These are phyloP conservation scores for Pterocarpus santalinus DNA, from an alignment of 306 rosid genomes.

Conservation along the genomic window DNA sequence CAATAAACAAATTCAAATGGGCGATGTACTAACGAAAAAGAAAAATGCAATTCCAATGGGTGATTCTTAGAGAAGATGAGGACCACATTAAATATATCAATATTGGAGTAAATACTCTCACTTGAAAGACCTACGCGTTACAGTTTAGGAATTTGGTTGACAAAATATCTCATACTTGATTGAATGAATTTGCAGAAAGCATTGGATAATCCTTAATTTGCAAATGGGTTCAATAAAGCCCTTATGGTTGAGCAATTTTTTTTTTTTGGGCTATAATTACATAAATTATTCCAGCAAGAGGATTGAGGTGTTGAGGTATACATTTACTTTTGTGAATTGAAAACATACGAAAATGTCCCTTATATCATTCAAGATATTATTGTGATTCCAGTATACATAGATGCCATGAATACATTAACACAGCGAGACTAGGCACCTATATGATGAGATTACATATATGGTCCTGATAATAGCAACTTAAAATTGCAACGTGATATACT, in stretches of 20 bases:
- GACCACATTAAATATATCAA: too few relatives aligned
- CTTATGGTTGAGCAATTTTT: too few relatives aligned
- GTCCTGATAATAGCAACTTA: background rate
- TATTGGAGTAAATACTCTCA: too few relatives aligned
- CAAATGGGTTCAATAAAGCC: background rate
- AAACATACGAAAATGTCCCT: background rate
- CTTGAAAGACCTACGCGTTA: background rate
- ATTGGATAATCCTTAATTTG: background rate
- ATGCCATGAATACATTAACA: background rate
- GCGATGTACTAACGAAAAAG: too few relatives aligned
- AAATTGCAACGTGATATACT: background rate
- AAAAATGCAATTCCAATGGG: too few relatives aligned
- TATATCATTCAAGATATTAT: background rate
- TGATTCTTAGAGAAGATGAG: too few relatives aligned
- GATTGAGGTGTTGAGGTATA: background rate
- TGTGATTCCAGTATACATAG: background rate
- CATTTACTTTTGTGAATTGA: background rate
- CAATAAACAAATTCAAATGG: too few relatives aligned
- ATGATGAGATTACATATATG: slow-evolving; percentile 4
- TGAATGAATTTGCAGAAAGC: slow-evolving; percentile 5
- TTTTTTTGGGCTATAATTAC: too few relatives aligned
- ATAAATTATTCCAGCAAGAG: too few relatives aligned
- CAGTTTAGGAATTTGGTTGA: background rate
- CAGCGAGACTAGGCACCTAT: background rate
- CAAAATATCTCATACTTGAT: background rate